These are phyloP conservation scores for Ophiosphaerella herpotricha DNA, from an alignment of 2,329 filamentous ascomycete genomes.

Conservation along the genomic window DNA sequence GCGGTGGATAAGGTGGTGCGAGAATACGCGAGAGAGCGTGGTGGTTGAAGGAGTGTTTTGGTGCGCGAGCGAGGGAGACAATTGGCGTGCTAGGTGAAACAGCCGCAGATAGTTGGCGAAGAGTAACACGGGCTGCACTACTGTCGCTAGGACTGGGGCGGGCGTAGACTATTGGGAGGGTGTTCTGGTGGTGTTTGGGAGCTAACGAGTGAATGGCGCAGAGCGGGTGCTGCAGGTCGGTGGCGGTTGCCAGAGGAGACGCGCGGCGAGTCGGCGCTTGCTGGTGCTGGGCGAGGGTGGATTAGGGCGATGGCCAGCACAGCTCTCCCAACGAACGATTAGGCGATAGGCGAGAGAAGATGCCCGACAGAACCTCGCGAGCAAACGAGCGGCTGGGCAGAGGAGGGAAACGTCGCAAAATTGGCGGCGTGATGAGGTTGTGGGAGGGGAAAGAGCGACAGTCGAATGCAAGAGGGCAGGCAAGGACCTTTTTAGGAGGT, in stretches of 20 bases:
- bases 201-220: conserved; percentile 37
- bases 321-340: conserved; percentile 25
- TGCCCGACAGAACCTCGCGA: conserved; percentile 22
- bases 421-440: conserved; percentile 26
- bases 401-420: conserved; percentile 13
- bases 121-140: conserved; percentile 17
- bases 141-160: conserved; percentile 27
- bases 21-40: conserved; percentile 17
- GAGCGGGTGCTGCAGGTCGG: conserved; percentile 27
- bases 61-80: conserved; percentile 20
- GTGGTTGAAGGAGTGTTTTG: conserved; percentile 35
- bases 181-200: conserved; percentile 1
- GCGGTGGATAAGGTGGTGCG: conserved; percentile 10
- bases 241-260: conserved; percentile 38
- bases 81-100: conserved; percentile 19
- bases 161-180: background rate
- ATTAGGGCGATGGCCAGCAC: conserved; percentile 20
- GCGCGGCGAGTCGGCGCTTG: conserved; percentile 40
- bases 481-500: conserved; percentile 37
- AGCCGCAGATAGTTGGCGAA: conserved; percentile 7
- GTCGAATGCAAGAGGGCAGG: conserved; percentile 36
- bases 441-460: conserved; percentile 35
- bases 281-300: conserved; percentile 12
- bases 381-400: conserved; percentile 39
- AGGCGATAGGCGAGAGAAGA: conserved; percentile 6